phyloP scores from a whole-genome alignment of 257 asterid species.

The Penstemon eatonii region DNA sequence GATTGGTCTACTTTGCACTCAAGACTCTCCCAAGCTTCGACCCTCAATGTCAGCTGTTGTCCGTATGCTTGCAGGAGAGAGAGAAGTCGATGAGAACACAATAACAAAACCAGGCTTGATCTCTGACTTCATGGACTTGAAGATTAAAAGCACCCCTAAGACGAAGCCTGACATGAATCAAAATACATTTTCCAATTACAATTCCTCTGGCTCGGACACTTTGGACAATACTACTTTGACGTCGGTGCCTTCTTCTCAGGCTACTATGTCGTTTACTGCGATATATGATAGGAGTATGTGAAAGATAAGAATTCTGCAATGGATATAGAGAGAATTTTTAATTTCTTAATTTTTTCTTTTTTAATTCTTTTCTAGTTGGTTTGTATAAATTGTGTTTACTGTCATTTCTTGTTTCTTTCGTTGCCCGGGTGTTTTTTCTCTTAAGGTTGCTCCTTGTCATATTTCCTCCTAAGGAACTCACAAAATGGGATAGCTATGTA shows the following conservation, averaged over 20 bases:
- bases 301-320: slow-evolving; percentile 11
- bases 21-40: slow-evolving; percentile 79
- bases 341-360: slow-evolving; percentile 10
- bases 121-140: slow-evolving; percentile 90
- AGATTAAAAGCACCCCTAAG: slow-evolving; percentile 26
- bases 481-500: slow-evolving; percentile 19
- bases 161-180: background rate
- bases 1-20: slow-evolving; percentile 90
- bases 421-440: background rate
- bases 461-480: slow-evolving; percentile 9
- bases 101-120: slow-evolving; percentile 87
- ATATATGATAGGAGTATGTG: slow-evolving; percentile 45
- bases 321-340: slow-evolving; percentile 8
- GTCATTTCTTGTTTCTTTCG: background rate
- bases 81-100: slow-evolving; percentile 40
- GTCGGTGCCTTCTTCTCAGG: slow-evolving; percentile 12
- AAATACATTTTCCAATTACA: background rate
- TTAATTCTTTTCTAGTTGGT: slow-evolving; percentile 14
- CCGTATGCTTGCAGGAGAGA: slow-evolving; percentile 66
- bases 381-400: slow-evolving; percentile 7
- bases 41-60: slow-evolving; percentile 87
- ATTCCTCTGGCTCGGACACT: slow-evolving; percentile 18
- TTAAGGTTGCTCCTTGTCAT: too few species aligned
- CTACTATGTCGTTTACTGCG: slow-evolving; percentile 26
- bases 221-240: background rate